Percentiles rank a stretch among this genome's conserved stretches.
These are phyloP conservation scores for Naganishia friedmannii DNA, from an alignment of 768 basidiomycete species.

Conservation along the genomic window DNA sequence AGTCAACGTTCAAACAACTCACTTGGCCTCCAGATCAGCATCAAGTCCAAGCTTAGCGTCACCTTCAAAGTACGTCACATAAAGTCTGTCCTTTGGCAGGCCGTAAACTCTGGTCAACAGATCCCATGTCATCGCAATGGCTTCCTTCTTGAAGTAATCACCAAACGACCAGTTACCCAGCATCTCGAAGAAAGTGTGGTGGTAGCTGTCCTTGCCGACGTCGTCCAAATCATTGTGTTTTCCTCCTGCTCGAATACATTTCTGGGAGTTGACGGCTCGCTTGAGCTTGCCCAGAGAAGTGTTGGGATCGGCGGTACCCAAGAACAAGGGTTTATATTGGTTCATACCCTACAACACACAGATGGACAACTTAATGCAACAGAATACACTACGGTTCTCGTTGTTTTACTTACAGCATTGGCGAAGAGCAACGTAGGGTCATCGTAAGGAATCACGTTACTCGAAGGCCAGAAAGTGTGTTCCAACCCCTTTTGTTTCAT, in stretches of 20 bases:
- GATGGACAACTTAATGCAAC: not conserved
- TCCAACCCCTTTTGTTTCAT: slow-evolving; percentile 58
- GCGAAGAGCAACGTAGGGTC: slow-evolving; percentile 97
- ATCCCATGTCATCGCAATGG: slow-evolving; percentile 89
- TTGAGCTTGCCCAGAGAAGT: slow-evolving; percentile 86
- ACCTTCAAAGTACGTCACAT: slow-evolving; percentile 97
- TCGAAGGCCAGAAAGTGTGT: slow-evolving; percentile 87
- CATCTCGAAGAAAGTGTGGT: slow-evolving; percentile 98
- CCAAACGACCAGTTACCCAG: slow-evolving; percentile 99
- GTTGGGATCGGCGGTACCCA: slow-evolving; percentile 94
- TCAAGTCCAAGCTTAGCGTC: slow-evolving; percentile 79
- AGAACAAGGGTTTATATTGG: slow-evolving; percentile 93
- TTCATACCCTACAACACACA: slow-evolving; percentile 51
- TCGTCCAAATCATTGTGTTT: slow-evolving; percentile 99
- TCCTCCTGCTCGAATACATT: slow-evolving; percentile 97
- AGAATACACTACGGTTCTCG: not conserved
- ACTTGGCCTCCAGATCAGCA: slow-evolving; percentile 80
- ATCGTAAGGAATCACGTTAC: slow-evolving; percentile 90
- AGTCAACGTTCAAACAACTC: slow-evolving; percentile 26
- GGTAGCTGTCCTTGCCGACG: slow-evolving; percentile 90
- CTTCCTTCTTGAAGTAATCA: slow-evolving; percentile 99
- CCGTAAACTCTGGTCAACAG: slow-evolving; percentile 84
- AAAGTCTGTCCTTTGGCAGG: slow-evolving; percentile 82
- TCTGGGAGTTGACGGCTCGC: slow-evolving; percentile 93
- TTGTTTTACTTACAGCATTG: slow-evolving; percentile 74